Percentiles rank a stretch among this genome's conserved stretches.
These are phyloP conservation scores for Yamadazyma phyllophila DNA, from an alignment of 805 yeast genomes.

Conservation along the genomic window DNA sequence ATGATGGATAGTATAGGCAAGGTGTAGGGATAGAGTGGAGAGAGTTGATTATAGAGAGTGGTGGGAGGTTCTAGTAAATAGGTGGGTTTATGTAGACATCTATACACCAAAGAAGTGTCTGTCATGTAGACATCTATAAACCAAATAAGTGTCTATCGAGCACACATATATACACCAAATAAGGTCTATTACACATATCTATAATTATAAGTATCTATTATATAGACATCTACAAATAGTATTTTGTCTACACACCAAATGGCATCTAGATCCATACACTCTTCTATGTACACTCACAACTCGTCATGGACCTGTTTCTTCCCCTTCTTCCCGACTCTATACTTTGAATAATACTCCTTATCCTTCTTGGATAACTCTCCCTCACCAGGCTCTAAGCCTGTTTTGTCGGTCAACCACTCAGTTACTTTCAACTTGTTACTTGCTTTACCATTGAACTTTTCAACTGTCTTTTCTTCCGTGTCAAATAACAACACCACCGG, in stretches of 20 bases:
- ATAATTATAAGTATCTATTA: not conserved
- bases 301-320: conserved; percentile 24
- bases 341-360: conserved; percentile 24
- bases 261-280: not conserved
- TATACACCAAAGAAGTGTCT: too few species aligned
- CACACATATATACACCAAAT: too few species aligned
- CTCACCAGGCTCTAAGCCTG: conserved; percentile 30
- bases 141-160: too few species aligned
- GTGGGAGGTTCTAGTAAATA: too few species aligned
- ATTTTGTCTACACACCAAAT: too few species aligned
- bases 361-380: conserved; percentile 39
- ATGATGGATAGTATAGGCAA: conserved; percentile 36
- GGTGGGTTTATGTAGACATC: too few species aligned
- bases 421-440: conserved; percentile 29
- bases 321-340: conserved; percentile 26
- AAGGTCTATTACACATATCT: too few species aligned
- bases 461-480: conserved; percentile 1
- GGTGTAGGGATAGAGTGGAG: too few species aligned
- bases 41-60: too few species aligned
- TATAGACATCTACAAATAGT: not conserved
- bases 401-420: conserved; percentile 29
- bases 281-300: conserved; percentile 13
- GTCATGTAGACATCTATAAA: too few species aligned
- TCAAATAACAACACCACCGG: conserved; percentile 24
- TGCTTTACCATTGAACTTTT: conserved; percentile 19